Evolutionary conservation across 2,329 filamentous ascomycete genomes (phyloP), one percentile per base, ranked within the genome.

Genomic region (Talaromyces sp.): DNA sequence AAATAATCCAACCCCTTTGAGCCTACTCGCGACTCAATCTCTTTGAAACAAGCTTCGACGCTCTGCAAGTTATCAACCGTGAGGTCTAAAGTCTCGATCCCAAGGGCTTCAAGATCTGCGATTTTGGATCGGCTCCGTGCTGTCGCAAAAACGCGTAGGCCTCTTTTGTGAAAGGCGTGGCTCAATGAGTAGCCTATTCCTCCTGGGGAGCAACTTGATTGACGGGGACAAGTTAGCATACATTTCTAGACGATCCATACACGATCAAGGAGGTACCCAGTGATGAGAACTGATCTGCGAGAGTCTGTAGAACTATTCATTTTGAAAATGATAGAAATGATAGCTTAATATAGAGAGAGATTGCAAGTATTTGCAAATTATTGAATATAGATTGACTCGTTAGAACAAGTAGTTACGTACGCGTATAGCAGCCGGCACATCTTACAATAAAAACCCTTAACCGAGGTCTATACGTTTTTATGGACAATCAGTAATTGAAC

Each of bases 141-240:
- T 3, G 84, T 86, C 13, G 83, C 84, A 59, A 87, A 81, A 59
- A 88, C 85, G 27, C 81, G 79, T 61, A 83, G 75, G 57, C 82
- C 82, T 73, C 72, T 64, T 28, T 68, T 72, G 60, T 84, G 78
- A 68, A 87, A 87, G 67, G 86, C 83, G 19, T 78, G 76, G 1
- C 84, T 83, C 15, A 88, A 77, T 17, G 81, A 80, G 67, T 87
- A 80, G 30, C 85, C 85, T 64, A 87, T 86, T 58, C 82, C 82
- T 44, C 83, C 82, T 7, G 82, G 80, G 1, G 78, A 80, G 68
- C 82, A 81, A 51, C 79, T 80, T 11, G 30, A 9, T 47, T 2
- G 42, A 47, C 9, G 17, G 25, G 4, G 22, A n/a, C 7, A 39
- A 30, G 15, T 36, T 10, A 49, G 56, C 22, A 30, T n/a, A 8